Percentiles rank a stretch among this genome's conserved stretches.
Conservation (phyloP, 176 grass and related monocot genomes). For the Avena insularis region DNA sequence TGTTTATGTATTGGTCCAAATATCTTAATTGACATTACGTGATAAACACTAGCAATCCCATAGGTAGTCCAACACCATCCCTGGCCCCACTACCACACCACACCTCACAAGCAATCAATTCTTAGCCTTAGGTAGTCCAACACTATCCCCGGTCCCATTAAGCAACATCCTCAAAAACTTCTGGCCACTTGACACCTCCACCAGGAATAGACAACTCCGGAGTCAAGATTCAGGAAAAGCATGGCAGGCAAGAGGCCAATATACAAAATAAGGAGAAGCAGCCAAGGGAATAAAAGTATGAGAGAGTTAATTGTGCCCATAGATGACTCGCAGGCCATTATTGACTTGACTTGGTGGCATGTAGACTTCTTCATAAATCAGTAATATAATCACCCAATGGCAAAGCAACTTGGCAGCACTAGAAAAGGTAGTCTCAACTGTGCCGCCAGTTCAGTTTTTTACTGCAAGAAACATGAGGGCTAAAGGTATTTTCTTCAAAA, state of each 20-base stretch:
- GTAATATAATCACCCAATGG: neutral
- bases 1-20: neutral
- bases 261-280: neutral
- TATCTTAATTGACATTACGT: neutral
- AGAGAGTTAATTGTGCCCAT: slow-evolving; percentile 2
- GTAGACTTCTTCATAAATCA: neutral
- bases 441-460: slow-evolving; percentile 13
- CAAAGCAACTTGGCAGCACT: slow-evolving; percentile 8
- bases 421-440: neutral
- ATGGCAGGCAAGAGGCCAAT: neutral
- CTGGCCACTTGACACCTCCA: neutral
- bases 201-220: slow-evolving; percentile 8
- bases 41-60: neutral
- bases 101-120: neutral
- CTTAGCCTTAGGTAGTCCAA: slow-evolving; percentile 17
- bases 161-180: neutral
- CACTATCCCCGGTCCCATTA: slow-evolving; percentile 10
- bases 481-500: neutral
- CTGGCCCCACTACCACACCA: neutral
- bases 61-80: neutral
- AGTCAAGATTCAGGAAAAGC: slow-evolving; percentile 22
- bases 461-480: neutral
- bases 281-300: neutral
- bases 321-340: neutral
- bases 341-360: slow-evolving; percentile 1